Evolutionary conservation across 345 rosid genomes (phyloP), one percentile per base, ranked within the genome.

Genomic region (Clausena lansium): DNA sequence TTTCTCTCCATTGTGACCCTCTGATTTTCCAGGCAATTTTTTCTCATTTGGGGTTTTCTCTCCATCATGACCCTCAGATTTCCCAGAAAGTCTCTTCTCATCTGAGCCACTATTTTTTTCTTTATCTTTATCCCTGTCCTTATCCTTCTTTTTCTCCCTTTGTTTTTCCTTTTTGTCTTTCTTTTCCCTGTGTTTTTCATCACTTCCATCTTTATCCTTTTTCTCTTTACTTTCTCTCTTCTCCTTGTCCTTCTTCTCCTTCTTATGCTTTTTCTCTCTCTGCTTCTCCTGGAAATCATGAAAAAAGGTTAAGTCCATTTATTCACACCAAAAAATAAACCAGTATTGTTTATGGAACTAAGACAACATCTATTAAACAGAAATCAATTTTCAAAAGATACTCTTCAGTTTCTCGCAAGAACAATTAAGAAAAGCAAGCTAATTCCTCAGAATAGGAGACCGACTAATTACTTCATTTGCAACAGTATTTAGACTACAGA

Each of bases 261-360:
- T 86, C 73, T 86, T 87, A 67, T 74, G 86, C 83, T 83, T 87
- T 81, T 81, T 89, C 81, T 87, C 92, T 77, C 76, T 85, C 65
- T 83, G 78, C 81, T 86, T 87, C 81, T 83, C 92, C 91, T 89
- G 86, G 36, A 75, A 76, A 73, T 28, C 20, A 45, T 24, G 32
- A 64, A 74, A 76, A 28, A 63, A 66, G 30, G 36, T 54, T 69
- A 30, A 28, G 61, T 76, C 32, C 27, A 62, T 76, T 36, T 36
- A 22, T 17, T 24, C 32, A 41, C 22, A 66, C 39, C 8, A 36
- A 24, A 9, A 36, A 41, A 64, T 25, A 55, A 54, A 55, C 62
- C 47, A 76, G 4, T 4, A 8, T 38, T n/a, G 9, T 67, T 55
- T 11, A 22, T 30, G 60, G 25, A 58, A 50, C 15, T 24, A 20